phyloP scores from a whole-genome alignment of 108 stramenopile genomes.

The Nannochloropsis granulata region DNA sequence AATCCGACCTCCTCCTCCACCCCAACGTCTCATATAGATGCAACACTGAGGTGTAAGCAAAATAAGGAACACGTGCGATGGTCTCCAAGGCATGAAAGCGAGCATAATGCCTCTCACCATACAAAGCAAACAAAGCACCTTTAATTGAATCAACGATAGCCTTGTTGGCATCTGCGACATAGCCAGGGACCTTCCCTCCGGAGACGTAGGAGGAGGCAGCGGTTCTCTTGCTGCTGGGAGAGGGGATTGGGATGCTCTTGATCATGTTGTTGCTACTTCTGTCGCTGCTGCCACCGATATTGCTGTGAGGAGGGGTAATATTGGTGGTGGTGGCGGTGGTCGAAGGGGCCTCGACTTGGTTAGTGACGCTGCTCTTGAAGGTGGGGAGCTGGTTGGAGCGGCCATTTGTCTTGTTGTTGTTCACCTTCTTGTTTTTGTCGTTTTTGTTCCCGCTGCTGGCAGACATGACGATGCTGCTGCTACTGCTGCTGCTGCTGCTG shows the following conservation, averaged over 20 bases:
- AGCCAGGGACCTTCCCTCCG: not conserved
- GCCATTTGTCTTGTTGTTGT: not conserved
- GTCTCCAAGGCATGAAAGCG: conserved; percentile 84
- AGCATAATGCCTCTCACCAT: conserved; percentile 27
- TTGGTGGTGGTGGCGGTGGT: too few species aligned
- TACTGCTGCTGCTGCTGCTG: too few species aligned
- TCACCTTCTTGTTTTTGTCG: not conserved
- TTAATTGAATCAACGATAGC: not conserved
- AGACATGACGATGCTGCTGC: too few species aligned
- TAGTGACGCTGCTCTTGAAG: not conserved
- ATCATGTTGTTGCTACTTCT: too few species aligned
- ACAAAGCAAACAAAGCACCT: conserved; percentile 14
- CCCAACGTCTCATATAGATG: conserved; percentile 79
- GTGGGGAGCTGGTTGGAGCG: not conserved
- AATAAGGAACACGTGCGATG: conserved; percentile 86
- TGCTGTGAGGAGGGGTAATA: not conserved
- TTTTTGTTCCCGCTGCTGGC: too few species aligned
- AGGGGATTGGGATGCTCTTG: too few species aligned
- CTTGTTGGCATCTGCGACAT: not conserved
- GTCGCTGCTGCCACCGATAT: not conserved
- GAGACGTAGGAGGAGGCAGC: not conserved
- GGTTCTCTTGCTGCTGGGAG: not conserved
- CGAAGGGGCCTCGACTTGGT: not conserved
- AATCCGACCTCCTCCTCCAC: conserved; percentile 56
- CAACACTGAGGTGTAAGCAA: conserved; percentile 73